Conservation (phyloP, 1,284 basidiomycete genomes). For the Cystobasidiaceae sp. region DNA sequence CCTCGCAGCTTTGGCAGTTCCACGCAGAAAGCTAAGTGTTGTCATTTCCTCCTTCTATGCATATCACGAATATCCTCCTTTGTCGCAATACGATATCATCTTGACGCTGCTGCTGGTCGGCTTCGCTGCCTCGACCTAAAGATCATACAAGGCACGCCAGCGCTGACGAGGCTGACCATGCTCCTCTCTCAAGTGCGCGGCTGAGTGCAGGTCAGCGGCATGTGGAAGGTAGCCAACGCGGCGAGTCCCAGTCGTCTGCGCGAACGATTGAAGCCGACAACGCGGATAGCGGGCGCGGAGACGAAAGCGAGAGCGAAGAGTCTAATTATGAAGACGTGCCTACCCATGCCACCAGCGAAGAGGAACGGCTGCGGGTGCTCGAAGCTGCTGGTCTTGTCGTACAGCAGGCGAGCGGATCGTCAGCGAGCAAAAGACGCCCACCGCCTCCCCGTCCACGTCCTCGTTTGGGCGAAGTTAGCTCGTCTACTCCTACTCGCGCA, state of each 20-base stretch:
- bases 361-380: slow-evolving; percentile 71
- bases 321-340: too few species aligned
- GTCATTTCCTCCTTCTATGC: not conserved
- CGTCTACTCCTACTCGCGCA: not conserved
- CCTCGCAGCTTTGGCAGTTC: not conserved
- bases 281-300: not conserved
- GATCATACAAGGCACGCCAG: too few species aligned
- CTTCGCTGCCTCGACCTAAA: too few species aligned
- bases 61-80: not conserved
- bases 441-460: slow-evolving; percentile 28
- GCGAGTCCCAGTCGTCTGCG: not conserved
- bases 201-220: too few species aligned
- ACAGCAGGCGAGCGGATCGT: slow-evolving; percentile 50
- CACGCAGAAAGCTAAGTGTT: not conserved
- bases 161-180: too few species aligned
- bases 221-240: too few species aligned
- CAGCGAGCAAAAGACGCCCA: slow-evolving; percentile 48
- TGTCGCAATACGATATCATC: too few species aligned
- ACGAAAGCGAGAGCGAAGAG: slow-evolving; percentile 39
- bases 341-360: slow-evolving; percentile 58
- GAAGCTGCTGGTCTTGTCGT: slow-evolving; percentile 82
- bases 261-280: not conserved
- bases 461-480: not conserved
- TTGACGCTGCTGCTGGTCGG: too few species aligned
- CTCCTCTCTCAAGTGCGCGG: too few species aligned